These are phyloP conservation scores for Lipomyces chichibuensis DNA, from an alignment of 805 yeast species.

Conservation along the genomic window DNA sequence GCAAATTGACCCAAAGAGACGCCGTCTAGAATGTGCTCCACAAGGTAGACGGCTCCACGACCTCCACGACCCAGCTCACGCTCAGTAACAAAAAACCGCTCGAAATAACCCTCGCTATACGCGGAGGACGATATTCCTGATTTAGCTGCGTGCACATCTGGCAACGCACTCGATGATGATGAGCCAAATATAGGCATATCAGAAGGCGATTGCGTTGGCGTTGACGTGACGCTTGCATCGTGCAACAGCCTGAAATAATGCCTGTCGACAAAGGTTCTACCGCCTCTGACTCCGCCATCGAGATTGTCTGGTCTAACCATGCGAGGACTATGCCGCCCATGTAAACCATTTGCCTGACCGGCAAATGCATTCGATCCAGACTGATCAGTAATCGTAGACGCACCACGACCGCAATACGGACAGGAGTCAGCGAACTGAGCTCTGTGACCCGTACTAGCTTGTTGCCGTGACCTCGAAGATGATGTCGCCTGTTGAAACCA, in stretches of 20 bases:
- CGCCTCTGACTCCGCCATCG: slow-evolving; percentile 5
- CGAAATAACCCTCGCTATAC: slow-evolving; percentile 81
- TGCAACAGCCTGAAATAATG: slow-evolving; percentile 30
- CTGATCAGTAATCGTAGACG: slow-evolving; percentile 2
- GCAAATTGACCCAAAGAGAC: slow-evolving; percentile 79
- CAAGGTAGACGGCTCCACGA: slow-evolving; percentile 81
- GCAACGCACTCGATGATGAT: not conserved
- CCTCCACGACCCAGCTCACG: slow-evolving; percentile 78
- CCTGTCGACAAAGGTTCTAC: slow-evolving; percentile 26
- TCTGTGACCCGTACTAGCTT: not conserved
- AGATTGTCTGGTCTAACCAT: not conserved
- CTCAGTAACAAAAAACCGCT: slow-evolving; percentile 62
- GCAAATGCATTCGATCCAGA: too few relatives aligned
- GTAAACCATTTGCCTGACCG: not conserved
- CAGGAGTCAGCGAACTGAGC: not conserved
- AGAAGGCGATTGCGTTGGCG: slow-evolving; percentile 1
- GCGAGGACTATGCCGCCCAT: not conserved
- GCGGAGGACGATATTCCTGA: slow-evolving; percentile 53
- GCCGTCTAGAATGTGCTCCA: slow-evolving; percentile 75
- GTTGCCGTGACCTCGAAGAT: not conserved
- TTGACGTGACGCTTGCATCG: slow-evolving; percentile 5
- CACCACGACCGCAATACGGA: slow-evolving; percentile 20
- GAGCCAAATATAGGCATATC: slow-evolving; percentile 9
- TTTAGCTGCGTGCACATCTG: not conserved
- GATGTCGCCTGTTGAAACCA: not conserved